Conservation (phyloP, 2,329 filamentous ascomycete genomes). For the Microascus cirrosus region DNA sequence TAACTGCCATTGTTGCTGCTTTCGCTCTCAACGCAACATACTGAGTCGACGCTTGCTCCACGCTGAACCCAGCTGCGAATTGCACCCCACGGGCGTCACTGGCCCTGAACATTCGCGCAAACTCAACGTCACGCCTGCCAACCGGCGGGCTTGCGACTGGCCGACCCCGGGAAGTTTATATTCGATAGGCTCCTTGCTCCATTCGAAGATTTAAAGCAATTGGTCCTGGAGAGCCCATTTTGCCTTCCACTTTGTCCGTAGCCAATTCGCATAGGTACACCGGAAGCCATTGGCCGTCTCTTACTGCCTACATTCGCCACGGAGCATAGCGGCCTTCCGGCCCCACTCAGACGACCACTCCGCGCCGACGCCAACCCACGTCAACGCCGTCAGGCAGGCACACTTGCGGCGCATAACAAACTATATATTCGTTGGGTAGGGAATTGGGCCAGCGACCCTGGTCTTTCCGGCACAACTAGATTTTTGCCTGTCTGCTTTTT, state of each 20-base stretch:
- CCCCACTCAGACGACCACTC: not conserved
- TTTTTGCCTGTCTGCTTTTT: not conserved
- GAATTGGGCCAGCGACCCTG: not conserved
- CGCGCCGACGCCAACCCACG: not conserved
- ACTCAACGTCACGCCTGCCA: not conserved
- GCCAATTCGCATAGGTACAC: not conserved
- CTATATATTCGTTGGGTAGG: not conserved
- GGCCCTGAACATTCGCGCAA: not conserved
- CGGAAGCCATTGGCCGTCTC: not conserved
- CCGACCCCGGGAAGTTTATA: not conserved
- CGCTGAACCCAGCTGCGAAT: not conserved
- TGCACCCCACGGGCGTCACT: not conserved
- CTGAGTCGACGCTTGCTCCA: not conserved
- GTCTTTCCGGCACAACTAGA: not conserved
- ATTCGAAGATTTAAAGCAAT: not conserved
- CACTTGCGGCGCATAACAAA: not conserved
- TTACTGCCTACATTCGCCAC: not conserved
- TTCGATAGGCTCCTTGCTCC: not conserved
- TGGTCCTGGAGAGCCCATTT: not conserved
- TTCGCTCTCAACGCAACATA: not conserved
- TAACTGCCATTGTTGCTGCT: not conserved
- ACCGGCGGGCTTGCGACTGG: not conserved
- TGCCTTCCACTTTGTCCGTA: no score
- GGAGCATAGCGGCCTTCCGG: not conserved
- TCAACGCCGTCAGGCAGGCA: not conserved